Base-by-base conservation (phyloP, 352 stramenopile species). In the Phytophthora chlamydospora region DNA sequence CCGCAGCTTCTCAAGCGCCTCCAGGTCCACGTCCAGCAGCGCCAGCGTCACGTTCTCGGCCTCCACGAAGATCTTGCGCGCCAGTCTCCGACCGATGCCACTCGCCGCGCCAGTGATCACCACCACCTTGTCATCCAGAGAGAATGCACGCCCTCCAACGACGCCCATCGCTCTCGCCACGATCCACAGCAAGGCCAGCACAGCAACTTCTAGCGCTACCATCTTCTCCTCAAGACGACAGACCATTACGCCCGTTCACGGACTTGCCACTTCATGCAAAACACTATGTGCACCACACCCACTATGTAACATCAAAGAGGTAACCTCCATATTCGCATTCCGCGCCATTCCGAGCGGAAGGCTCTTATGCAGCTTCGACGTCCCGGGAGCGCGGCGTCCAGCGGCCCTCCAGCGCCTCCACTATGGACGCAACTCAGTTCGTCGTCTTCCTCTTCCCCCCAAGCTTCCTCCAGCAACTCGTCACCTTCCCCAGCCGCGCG, bases 71-170 rank as follows among this genome's bases (percentile, higher is more conserved):
- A 91, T 27, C 12, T 71, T 73, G 6, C 48, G 43, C 27, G 76
- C 76, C 24, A 93, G 62, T 24, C 53, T 46, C 33, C 69, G 64
- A 32, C 82, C 84, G 47, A 93, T 79, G 13, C 84, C 84, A 31
- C 49, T 73, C 24, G 70, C 82, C 12, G 80, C 82, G 16, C 84
- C 84, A 2, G 84, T 93, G 56, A 93, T 75, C 7, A 93, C 68
- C 29, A 91, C 66, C 11, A 86, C 82, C 44, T 77, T 77, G 10
- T 44, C 68, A 16, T 84, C 65, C 14, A 90, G 50, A 27, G 38
- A 54, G 60, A 93, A 90, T 21, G 16, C 14, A 5, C 51, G 48
- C 6, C 62, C 5, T 49, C 36, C 34, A 39, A 14, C 29, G 16
- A 21, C 5, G 14, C 43, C 38, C 27, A 52, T 10, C 16, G 43